Evolutionary conservation across 1,139 yeast species (phyloP).

Genomic region (Torulaspora pretoriensis): DNA sequence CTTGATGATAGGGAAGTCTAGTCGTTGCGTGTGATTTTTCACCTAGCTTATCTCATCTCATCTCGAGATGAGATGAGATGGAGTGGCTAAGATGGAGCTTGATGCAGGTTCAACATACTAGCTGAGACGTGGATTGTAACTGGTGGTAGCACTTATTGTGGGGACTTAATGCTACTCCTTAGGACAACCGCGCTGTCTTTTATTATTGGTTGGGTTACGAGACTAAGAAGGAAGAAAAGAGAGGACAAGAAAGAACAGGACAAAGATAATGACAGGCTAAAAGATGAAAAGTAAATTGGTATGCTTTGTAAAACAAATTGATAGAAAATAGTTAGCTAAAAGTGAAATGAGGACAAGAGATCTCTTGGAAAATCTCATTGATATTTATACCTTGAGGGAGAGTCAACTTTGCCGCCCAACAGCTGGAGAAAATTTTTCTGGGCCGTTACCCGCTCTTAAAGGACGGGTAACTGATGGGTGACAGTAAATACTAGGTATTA

Average conservation of each 20-base stretch:
- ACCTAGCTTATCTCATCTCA: slow-evolving; percentile 7
- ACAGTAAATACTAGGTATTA: neutral
- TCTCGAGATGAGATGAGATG: neutral
- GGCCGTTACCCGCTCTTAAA: neutral
- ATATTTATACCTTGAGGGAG: slow-evolving; percentile 19
- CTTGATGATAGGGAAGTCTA: neutral
- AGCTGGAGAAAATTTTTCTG: slow-evolving; percentile 4
- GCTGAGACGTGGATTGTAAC: slow-evolving; percentile 1
- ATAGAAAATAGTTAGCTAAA: neutral
- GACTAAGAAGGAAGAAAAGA: slow-evolving; percentile 2
- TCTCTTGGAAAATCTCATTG: slow-evolving; percentile 1
- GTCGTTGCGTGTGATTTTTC: slow-evolving; percentile 2
- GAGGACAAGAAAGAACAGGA: slow-evolving; percentile 4
- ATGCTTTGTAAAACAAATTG: slow-evolving; percentile 16
- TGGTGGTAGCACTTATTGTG: neutral
- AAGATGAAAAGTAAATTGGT: slow-evolving; percentile 19
- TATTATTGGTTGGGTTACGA: slow-evolving; percentile 12
- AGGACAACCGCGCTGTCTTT: slow-evolving; percentile 10
- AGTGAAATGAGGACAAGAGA: neutral
- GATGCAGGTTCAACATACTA: slow-evolving; percentile 2
- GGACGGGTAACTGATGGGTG: neutral
- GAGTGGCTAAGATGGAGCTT: too few species aligned
- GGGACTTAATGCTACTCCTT: slow-evolving; percentile 4
- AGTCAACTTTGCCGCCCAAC: slow-evolving; percentile 6
- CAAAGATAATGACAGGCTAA: slow-evolving; percentile 8